Evolutionary conservation across 495 filamentous ascomycete genomes (phyloP), one percentile per base, ranked within the genome.

Genomic region (Margaritispora aquatica): DNA sequence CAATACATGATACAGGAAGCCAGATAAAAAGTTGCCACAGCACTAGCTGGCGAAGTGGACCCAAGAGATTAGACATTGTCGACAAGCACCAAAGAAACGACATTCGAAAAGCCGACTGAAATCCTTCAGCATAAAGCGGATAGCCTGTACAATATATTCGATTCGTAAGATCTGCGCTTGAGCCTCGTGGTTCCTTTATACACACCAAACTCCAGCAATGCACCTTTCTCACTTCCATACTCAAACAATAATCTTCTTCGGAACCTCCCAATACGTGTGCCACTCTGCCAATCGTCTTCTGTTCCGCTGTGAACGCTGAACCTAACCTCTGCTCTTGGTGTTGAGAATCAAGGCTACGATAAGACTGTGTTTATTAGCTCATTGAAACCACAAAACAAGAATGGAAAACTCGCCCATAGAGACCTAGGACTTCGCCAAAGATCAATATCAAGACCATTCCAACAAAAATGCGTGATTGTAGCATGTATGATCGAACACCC

Each of bases 381-480:
- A 44, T n/a, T 15, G 8, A n/a, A 2, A 3, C 13, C 27, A 55
- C 10, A 21, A 15, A 24, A 21, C 49, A 4, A 7, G 10, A 46
- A 22, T 29, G n/a, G 4, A 36, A 31, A 50, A 17, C 24, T 63
- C 82, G 95, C 88, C 95, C 95, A 69, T 99, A 99, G 41, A 99
- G 85, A 65, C 94, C 94, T 63, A 99, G 73, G 21, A 99, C 94
- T 79, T 99, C 94, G 51, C 89, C 93, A 70, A 98, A 98, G 83
- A 98, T 98, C 64, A 98, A 80, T 61, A 98, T 97, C 66, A 98
- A 72, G 58, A 98, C 93, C 94, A 97, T 96, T 71, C 94, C 94
- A 34, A 99, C 94, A 66, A 96, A 99, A 47, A 99, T 85, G 54
- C 92, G 84, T 21, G 87, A 92, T 74, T 99, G 94, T 63, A 86